A percentile compares a stretch with the other conserved stretches of the same genome.
Conservation (phyloP, 2,329 filamentous ascomycete species). For the Alternaria ventricosa region DNA sequence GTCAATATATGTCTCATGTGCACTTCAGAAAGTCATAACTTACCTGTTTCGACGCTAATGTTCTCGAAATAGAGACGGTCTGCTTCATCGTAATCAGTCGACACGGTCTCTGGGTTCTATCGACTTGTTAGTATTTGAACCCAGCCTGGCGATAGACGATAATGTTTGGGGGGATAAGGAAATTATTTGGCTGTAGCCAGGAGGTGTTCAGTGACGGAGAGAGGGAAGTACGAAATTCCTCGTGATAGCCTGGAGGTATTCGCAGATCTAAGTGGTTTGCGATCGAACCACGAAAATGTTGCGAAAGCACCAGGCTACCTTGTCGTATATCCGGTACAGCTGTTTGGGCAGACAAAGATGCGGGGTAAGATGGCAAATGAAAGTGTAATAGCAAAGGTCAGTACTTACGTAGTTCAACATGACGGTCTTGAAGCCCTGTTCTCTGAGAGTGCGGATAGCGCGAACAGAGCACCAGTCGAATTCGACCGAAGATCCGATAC, state of each 20-base stretch:
- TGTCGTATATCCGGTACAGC: not conserved
- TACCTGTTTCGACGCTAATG: slow-evolving; percentile 54
- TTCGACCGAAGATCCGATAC: slow-evolving; percentile 96
- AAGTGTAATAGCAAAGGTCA: not conserved
- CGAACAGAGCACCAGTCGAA: slow-evolving; percentile 99
- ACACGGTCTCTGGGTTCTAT: slow-evolving; percentile 79
- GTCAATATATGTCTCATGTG: too few relatives aligned
- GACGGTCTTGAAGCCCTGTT: slow-evolving; percentile 87
- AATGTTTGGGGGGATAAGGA: not conserved
- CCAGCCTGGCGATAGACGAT: not conserved
- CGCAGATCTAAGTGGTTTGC: not conserved
- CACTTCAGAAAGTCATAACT: too few relatives aligned
- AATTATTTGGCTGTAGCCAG: not conserved
- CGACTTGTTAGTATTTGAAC: not conserved
- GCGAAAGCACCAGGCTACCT: not conserved
- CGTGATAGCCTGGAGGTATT: not conserved
- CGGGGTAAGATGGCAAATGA: not conserved
- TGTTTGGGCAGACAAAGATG: not conserved
- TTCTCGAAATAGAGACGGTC: slow-evolving; percentile 97
- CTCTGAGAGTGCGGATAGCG: slow-evolving; percentile 86
- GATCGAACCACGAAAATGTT: not conserved
- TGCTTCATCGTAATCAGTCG: slow-evolving; percentile 92
- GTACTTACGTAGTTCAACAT: slow-evolving; percentile 74
- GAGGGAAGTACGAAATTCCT: not conserved
- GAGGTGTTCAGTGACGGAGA: not conserved